Base-by-base conservation (phyloP, 1,284 basidiomycete species). In the Irpex lacteus region DNA sequence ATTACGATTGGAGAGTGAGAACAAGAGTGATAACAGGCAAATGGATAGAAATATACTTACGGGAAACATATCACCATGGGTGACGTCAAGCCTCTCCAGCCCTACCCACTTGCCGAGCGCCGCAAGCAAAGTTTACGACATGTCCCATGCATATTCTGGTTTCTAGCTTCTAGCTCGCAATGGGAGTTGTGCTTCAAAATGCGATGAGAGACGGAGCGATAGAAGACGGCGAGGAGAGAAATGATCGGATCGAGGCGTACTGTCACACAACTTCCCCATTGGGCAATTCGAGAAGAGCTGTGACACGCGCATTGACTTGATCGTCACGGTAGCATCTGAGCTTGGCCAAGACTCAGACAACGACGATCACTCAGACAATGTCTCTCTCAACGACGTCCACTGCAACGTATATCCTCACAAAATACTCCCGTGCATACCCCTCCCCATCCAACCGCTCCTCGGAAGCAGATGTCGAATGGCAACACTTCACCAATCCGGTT, bases 401-500 rank as follows among this genome's bases (percentile, higher is more conserved):
- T 2, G 79, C 81, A 0, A 83, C 81, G 5, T 89, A 85, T 70
- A 66, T 74, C 11, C 78, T 91, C 36, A 71, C 76, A 63, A 92
- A 91, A 71, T 92, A 91, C 70, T 91, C 90, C 55, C 80, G 86
- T 58, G 86, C 85, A 13, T 86, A 88, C 69, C 80, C 84, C 4
- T 58, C 66, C 2, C 54, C 49, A 11, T 66, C 67, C 66, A 40
- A 65, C 59, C 40, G 40, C n/a, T 40, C 60, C 21, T 62, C 69
- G 55, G 66, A 70, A 54, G 59, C 66, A 53, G 70, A 68, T 9
- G 74, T 78, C 11, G 88, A 90, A 72, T 92, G 90, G 90, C 88
- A 91, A 69, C 91, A 92, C 71, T 92, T 88, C 70, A 82, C 82
- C 36, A 90, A 91, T 68, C 90, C 90, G 0, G 73, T 81, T 56